phyloP scores from a whole-genome alignment of 2,329 filamentous ascomycete species.

The Plectosphaerella plurivora region DNA sequence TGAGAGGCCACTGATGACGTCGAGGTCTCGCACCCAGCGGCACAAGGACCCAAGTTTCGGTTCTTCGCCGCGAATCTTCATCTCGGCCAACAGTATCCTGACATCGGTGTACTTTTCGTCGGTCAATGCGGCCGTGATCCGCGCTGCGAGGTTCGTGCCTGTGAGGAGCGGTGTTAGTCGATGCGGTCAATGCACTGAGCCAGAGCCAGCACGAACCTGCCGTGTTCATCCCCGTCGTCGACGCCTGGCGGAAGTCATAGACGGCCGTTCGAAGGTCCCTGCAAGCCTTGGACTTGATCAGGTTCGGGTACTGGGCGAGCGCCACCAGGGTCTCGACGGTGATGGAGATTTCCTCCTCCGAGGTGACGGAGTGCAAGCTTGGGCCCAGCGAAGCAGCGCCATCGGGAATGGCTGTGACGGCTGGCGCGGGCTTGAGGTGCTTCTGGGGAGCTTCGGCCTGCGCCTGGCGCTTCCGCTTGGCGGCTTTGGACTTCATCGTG shows the following conservation, averaged over 20 bases:
- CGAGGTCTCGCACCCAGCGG: slow-evolving; percentile 68
- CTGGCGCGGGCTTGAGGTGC: slow-evolving; percentile 26
- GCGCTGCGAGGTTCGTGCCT: slow-evolving; percentile 56
- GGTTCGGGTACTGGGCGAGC: slow-evolving; percentile 51
- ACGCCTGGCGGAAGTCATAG: slow-evolving; percentile 65
- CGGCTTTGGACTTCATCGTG: slow-evolving; percentile 39
- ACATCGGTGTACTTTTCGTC: slow-evolving; percentile 65
- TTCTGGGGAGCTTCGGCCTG: slow-evolving; percentile 31
- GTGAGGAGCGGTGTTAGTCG: neutral
- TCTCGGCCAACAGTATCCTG: slow-evolving; percentile 61
- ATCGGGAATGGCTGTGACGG: slow-evolving; percentile 30
- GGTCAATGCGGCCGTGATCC: slow-evolving; percentile 60
- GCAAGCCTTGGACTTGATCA: slow-evolving; percentile 67
- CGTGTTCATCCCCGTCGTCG: slow-evolving; percentile 61
- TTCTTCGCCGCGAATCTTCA: slow-evolving; percentile 60
- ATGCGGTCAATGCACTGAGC: neutral
- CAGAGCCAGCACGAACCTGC: slow-evolving; percentile 29
- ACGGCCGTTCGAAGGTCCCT: slow-evolving; percentile 63
- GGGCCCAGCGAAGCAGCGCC: slow-evolving; percentile 30
- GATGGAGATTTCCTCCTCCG: slow-evolving; percentile 62
- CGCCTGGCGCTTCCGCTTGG: slow-evolving; percentile 39
- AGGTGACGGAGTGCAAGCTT: slow-evolving; percentile 49
- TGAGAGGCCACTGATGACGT: slow-evolving; percentile 62
- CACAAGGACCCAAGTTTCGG: slow-evolving; percentile 66
- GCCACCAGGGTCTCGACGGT: slow-evolving; percentile 59